These are phyloP conservation scores for Linnemannia hyalina DNA, from an alignment of 192 early-diverging fungal species.

Conservation along the genomic window DNA sequence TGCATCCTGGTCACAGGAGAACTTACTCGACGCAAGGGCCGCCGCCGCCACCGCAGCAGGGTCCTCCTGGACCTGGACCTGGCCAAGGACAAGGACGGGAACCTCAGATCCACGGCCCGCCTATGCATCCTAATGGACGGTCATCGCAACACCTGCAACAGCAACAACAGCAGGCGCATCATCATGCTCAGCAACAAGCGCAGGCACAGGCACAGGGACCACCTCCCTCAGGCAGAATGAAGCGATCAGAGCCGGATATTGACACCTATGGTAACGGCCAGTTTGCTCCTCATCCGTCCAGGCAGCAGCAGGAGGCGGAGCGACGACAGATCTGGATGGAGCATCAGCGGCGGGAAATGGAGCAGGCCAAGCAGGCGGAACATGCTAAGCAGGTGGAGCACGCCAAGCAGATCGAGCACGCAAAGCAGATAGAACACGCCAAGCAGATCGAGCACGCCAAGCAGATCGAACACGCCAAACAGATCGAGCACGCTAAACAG, in stretches of 20 bases:
- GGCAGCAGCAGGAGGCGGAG: neutral
- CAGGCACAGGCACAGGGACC: neutral
- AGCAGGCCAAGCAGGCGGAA: constrained; percentile 4
- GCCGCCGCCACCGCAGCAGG: neutral
- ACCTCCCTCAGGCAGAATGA: neutral
- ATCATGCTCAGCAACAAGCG: neutral
- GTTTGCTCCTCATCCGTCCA: neutral
- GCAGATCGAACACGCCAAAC: neutral
- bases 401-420: constrained; percentile 23
- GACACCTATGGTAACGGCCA: neutral
- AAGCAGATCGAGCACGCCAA: neutral
- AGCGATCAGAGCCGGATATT: constrained; percentile 7
- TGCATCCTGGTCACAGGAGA: constrained; percentile 10
- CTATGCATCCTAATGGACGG: constrained; percentile 11
- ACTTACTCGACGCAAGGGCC: constrained; percentile 21
- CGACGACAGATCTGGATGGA: neutral
- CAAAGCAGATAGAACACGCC: neutral
- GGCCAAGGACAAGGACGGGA: neutral
- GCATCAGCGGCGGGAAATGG: constrained; percentile 5
- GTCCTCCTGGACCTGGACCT: neutral
- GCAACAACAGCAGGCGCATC: constrained; percentile 11
- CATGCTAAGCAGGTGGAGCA: neutral
- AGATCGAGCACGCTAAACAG: neutral
- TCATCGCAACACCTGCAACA: constrained; percentile 17
- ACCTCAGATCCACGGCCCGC: neutral